Conservation (phyloP, 495 filamentous ascomycete genomes). For the Trichoderma virens region DNA sequence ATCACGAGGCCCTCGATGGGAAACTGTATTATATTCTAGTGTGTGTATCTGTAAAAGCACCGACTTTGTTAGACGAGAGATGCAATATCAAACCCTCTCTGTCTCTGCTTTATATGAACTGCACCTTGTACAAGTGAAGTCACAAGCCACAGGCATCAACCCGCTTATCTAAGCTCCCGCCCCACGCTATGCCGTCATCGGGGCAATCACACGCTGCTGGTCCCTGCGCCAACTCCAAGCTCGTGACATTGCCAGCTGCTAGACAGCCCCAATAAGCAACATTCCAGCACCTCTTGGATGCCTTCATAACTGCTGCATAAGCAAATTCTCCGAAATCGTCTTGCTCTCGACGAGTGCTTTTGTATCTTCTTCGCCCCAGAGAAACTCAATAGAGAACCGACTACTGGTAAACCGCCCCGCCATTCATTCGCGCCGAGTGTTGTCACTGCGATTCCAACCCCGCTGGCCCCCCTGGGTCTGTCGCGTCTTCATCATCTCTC, state of each 20-base stretch:
- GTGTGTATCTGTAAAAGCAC: too few species aligned
- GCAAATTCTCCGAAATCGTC: too few species aligned
- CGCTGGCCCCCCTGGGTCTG: slow-evolving; percentile 2
- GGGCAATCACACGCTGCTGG: slow-evolving; percentile 5
- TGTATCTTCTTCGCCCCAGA: neutral
- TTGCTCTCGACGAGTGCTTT: neutral
- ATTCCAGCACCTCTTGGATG: neutral
- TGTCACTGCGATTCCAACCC: neutral
- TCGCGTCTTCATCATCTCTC: slow-evolving; percentile 12
- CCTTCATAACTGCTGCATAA: neutral
- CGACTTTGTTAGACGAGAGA: too few species aligned
- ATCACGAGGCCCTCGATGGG: neutral
- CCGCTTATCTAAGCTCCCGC: neutral
- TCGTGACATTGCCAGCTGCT: neutral
- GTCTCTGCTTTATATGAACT: too few species aligned
- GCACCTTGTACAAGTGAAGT: too few species aligned
- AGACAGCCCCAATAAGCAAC: neutral
- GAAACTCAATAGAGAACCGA: too few species aligned
- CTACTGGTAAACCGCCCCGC: neutral
- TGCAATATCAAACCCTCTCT: too few species aligned
- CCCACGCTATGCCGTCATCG: neutral
- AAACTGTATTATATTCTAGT: too few species aligned
- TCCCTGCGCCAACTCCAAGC: slow-evolving; percentile 5
- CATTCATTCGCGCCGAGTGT: neutral
- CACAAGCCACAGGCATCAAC: too few species aligned